Conservation (phyloP, 495 filamentous ascomycete species). For the Penicillium alfredii region DNA sequence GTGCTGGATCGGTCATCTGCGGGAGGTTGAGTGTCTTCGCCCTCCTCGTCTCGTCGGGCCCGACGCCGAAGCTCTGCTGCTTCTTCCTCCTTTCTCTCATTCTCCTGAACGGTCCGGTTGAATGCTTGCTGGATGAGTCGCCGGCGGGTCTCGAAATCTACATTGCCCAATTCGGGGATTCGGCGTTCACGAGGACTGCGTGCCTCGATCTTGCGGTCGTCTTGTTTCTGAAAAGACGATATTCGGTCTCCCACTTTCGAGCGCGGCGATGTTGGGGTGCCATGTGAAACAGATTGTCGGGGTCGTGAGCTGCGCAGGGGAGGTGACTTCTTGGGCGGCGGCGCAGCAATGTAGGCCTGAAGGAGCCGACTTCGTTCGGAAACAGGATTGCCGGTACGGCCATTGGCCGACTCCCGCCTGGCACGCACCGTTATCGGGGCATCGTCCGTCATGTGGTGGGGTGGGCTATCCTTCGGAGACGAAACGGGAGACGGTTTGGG, state of each 20-base stretch:
- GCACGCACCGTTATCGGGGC: slow-evolving; percentile 30
- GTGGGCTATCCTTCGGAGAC: slow-evolving; percentile 26
- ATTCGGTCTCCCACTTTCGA: slow-evolving; percentile 50
- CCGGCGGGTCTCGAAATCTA: slow-evolving; percentile 72
- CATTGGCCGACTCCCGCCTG: slow-evolving; percentile 27
- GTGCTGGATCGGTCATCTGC: slow-evolving; percentile 12
- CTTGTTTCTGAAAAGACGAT: slow-evolving; percentile 34
- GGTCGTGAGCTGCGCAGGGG: slow-evolving; percentile 77
- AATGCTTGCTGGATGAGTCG: slow-evolving; percentile 76
- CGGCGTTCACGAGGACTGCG: slow-evolving; percentile 38
- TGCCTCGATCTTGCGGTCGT: slow-evolving; percentile 23
- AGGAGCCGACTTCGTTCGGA: slow-evolving; percentile 46
- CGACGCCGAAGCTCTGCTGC: slow-evolving; percentile 41
- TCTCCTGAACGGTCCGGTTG: slow-evolving; percentile 67
- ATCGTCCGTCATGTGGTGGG: slow-evolving; percentile 27
- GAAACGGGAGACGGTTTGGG: slow-evolving; percentile 43
- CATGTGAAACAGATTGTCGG: slow-evolving; percentile 69
- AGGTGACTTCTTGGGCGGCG: slow-evolving; percentile 60
- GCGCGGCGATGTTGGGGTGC: slow-evolving; percentile 60
- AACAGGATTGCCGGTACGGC: slow-evolving; percentile 30
- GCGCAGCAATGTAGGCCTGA: slow-evolving; percentile 60
- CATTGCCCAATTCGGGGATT: slow-evolving; percentile 56
- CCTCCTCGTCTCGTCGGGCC: slow-evolving; percentile 29
- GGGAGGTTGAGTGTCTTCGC: slow-evolving; percentile 19
- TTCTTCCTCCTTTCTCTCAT: slow-evolving; percentile 52